Percentiles rank a stretch among this genome's conserved stretches.
phyloP scores from a whole-genome alignment of 73 alveolate species.

The Diophrys appendiculata region DNA sequence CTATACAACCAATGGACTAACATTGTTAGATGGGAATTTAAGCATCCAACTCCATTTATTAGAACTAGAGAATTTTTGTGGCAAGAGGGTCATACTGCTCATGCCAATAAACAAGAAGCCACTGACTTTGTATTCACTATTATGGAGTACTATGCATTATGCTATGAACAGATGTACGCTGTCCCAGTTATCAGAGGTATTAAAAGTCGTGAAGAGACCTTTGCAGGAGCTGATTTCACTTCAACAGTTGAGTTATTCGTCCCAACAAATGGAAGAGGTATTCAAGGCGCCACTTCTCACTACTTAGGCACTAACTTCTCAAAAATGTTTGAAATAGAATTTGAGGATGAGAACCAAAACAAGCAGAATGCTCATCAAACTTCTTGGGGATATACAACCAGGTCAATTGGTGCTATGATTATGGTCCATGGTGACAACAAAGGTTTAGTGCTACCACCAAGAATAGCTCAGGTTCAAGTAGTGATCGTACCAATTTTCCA shows the following conservation, averaged over 20 bases:
- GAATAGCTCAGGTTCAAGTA: constrained; percentile 96
- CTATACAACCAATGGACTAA: constrained; percentile 98
- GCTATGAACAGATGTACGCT: constrained; percentile 95
- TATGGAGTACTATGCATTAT: constrained; percentile 90
- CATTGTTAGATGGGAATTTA: constrained; percentile 99
- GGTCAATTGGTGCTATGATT: constrained; percentile 94
- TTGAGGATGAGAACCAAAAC: constrained; percentile 89
- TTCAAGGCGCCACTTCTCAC: constrained; percentile 99
- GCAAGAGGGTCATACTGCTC: constrained; percentile 99
- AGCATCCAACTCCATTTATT: constrained; percentile 99
- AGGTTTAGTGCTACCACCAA: constrained; percentile 99
- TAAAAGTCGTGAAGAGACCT: constrained; percentile 97
- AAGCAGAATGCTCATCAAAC: constrained; percentile 95
- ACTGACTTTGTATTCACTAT: constrained; percentile 83
- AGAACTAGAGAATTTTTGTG: constrained; percentile 99
- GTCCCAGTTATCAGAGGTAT: constrained; percentile 98
- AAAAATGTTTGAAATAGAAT: constrained; percentile 96
- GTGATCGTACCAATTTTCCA: constrained; percentile 93
- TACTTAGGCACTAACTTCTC: constrained; percentile 99
- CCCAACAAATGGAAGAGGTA: constrained; percentile 98
- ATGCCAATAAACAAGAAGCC: constrained; percentile 97
- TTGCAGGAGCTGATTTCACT: constrained; percentile 98
- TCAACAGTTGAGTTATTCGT: constrained; percentile 96
- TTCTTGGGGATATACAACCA: constrained; percentile 99
- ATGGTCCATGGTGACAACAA: constrained; percentile 99